These are phyloP conservation scores for Perkinsus marinus DNA, from an alignment of 169 alveolate genomes.

Conservation along the genomic window DNA sequence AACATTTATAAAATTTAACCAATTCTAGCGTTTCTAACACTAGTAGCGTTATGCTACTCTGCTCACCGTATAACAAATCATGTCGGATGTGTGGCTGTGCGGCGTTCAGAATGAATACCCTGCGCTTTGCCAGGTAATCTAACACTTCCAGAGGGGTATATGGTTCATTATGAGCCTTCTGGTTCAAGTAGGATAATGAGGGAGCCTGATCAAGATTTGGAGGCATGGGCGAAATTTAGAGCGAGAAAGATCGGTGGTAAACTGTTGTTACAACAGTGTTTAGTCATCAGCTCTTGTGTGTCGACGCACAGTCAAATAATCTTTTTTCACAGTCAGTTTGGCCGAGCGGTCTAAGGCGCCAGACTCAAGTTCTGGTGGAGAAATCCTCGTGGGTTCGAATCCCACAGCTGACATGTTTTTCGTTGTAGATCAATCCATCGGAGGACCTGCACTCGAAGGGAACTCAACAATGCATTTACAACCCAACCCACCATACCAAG, in stretches of 20 bases:
- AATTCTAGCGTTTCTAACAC: no score
- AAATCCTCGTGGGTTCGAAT: background rate
- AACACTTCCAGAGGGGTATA: background rate
- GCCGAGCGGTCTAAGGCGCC: background rate
- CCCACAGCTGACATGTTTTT: background rate
- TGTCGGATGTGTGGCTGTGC: no score
- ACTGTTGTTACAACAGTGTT: no score
- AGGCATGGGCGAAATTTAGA: background rate
- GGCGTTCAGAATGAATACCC: no score
- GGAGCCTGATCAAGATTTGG: background rate
- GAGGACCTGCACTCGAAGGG: background rate
- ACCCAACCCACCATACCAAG: background rate
- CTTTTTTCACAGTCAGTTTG: background rate
- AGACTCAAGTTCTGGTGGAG: background rate
- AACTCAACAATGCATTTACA: background rate
- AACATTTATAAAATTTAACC: background rate
- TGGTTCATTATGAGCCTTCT: background rate
- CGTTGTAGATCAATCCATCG: background rate
- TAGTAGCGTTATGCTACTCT: no score
- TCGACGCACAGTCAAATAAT: no score
- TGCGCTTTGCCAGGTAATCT: background rate
- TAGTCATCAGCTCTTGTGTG: no score
- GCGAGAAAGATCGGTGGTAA: background rate
- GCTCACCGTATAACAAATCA: no score
- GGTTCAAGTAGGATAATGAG: background rate